A percentile compares a stretch with the other conserved stretches of the same genome.
These are phyloP conservation scores for Venturia nashicola DNA, from an alignment of 2,329 filamentous ascomycete species.

Conservation along the genomic window DNA sequence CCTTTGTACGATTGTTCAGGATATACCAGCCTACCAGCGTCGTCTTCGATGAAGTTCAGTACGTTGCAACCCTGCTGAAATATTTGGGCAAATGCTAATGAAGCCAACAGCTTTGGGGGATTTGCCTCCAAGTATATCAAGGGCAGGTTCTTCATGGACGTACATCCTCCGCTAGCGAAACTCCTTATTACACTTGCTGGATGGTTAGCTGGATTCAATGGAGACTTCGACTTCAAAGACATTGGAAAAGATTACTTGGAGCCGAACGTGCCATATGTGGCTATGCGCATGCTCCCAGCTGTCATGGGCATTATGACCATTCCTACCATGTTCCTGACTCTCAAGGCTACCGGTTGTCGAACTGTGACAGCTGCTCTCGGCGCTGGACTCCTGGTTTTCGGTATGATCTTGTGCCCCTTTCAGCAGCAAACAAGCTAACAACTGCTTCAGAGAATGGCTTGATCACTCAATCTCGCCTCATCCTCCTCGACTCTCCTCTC, in stretches of 20 bases:
- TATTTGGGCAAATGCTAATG: constrained; percentile 14
- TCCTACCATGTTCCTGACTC: constrained; percentile 84
- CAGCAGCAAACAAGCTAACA: constrained; percentile 12
- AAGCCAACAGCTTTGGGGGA: constrained; percentile 66
- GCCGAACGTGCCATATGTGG: constrained; percentile 88
- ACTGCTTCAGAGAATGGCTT: constrained; percentile 69
- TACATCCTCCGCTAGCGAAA: constrained; percentile 96
- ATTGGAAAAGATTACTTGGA: constrained; percentile 98
- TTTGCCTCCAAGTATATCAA: constrained; percentile 99
- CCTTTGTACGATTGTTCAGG: constrained; percentile 76
- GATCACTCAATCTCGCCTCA: constrained; percentile 86
- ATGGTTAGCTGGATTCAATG: constrained; percentile 89
- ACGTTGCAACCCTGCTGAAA: constrained; percentile 33
- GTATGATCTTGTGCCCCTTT: constrained; percentile 34
- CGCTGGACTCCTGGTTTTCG: constrained; percentile 79
- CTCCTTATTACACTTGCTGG: constrained; percentile 90
- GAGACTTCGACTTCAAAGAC: constrained; percentile 97
- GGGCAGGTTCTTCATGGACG: constrained; percentile 98
- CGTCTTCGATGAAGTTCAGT: constrained; percentile 99
- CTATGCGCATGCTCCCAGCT: constrained; percentile 90
- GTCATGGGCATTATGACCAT: constrained; percentile 79
- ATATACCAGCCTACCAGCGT: constrained; percentile 95
- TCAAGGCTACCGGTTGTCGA: constrained; percentile 83
- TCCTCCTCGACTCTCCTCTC: constrained; percentile 89
- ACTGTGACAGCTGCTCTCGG: constrained; percentile 76